Evolutionary conservation across 106 monocot genomes (phyloP).

Genomic region (Narthecium ossifragum): DNA sequence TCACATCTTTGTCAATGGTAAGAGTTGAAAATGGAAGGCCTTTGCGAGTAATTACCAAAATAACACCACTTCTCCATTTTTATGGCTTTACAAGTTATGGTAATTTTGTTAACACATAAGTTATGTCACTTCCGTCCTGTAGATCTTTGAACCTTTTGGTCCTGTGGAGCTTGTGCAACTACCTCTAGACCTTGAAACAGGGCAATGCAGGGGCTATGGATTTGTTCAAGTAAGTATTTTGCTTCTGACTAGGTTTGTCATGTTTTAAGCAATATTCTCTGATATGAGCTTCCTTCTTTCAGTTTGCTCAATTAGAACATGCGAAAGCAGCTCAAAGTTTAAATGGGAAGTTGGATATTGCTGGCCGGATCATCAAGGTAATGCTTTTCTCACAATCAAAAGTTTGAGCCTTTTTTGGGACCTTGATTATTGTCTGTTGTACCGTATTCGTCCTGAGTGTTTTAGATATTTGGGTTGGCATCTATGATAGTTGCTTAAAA

Average conservation of each 20-base stretch:
- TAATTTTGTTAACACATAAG: too few species aligned
- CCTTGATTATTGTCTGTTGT: too few species aligned
- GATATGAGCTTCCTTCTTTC: neutral
- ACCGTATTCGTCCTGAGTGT: too few species aligned
- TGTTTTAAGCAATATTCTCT: neutral
- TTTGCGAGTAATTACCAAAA: too few species aligned
- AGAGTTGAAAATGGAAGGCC: too few species aligned
- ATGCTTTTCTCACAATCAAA: too few species aligned
- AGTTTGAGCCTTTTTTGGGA: too few species aligned
- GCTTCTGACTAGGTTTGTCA: neutral
- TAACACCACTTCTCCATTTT: too few species aligned
- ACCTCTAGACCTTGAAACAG: conserved; percentile 63
- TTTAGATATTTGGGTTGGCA: neutral
- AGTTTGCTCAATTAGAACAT: conserved; percentile 74
- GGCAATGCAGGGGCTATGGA: conserved; percentile 84
- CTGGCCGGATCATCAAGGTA: conserved; percentile 72
- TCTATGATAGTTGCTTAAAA: neutral
- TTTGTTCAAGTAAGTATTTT: conserved; percentile 64
- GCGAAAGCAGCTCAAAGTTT: conserved; percentile 70
- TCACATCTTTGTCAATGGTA: too few species aligned
- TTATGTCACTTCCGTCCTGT: too few species aligned
- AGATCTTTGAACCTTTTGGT: conserved; percentile 93
- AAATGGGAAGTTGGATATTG: conserved; percentile 82
- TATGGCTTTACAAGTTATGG: too few species aligned
- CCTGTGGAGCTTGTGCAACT: conserved; percentile 81